A percentile compares a stretch with the other conserved stretches of the same genome.
These are phyloP conservation scores for Glaciozyma antarctica DNA, from an alignment of 768 basidiomycete genomes.

Conservation along the genomic window DNA sequence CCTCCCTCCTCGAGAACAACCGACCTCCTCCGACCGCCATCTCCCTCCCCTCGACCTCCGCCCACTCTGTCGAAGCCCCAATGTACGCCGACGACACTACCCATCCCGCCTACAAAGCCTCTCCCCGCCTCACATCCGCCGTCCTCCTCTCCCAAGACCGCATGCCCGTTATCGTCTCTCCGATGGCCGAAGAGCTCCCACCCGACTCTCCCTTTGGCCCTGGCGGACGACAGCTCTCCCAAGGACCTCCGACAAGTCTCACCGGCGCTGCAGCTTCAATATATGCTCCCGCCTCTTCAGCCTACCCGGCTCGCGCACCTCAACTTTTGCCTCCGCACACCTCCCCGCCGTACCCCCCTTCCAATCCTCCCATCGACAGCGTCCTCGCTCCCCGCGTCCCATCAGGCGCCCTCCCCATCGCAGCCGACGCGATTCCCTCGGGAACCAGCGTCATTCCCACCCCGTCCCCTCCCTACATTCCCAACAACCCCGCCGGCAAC, in stretches of 20 bases:
- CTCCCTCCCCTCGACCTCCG: background rate
- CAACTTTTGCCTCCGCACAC: conserved; percentile 22
- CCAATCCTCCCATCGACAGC: conserved; percentile 14
- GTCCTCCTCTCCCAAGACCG: conserved; percentile 21
- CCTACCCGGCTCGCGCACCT: background rate
- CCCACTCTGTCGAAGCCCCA: background rate
- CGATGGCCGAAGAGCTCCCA: conserved; percentile 11
- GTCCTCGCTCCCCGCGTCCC: conserved; percentile 26
- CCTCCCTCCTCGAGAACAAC: background rate
- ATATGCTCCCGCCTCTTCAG: conserved; percentile 1
- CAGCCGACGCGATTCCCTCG: conserved; percentile 19
- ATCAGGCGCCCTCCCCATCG: conserved; percentile 11
- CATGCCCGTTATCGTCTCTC: conserved; percentile 26
- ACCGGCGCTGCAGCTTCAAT: conserved; percentile 14
- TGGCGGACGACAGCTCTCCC: background rate
- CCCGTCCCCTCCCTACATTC: conserved; percentile 2
- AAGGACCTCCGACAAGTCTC: conserved; percentile 16
- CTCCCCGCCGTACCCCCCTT: conserved; percentile 16
- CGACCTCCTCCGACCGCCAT: conserved; percentile 5
- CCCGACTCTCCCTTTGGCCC: conserved; percentile 11
- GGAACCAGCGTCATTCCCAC: conserved; percentile 28
- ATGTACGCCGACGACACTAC: conserved; percentile 27
- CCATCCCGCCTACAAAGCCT: conserved; percentile 18
- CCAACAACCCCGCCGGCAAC: background rate
- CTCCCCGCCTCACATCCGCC: conserved; percentile 19